Evolutionary conservation across 352 stramenopile species (phyloP).

Genomic region (Pythium chondricola): DNA sequence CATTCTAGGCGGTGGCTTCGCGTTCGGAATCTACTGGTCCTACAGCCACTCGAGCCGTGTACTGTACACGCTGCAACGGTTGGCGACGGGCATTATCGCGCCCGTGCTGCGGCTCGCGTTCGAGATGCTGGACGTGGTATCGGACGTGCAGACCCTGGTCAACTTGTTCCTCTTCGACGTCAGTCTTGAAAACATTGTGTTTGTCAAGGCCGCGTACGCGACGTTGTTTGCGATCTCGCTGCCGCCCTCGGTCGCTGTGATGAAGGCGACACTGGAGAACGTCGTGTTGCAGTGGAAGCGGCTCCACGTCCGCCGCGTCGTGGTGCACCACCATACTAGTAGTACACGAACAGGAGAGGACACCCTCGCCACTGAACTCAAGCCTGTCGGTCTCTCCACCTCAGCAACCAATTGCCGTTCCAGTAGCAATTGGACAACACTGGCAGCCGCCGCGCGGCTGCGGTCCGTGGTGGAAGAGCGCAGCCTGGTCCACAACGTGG

Average conservation of each 20-base stretch:
- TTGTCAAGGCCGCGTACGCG: conserved; percentile 15
- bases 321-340: neutral
- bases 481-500: too few relatives aligned
- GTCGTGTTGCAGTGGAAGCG: conserved; percentile 12
- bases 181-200: conserved; percentile 10
- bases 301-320: neutral
- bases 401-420: too few relatives aligned
- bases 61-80: conserved; percentile 6
- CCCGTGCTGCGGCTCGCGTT: conserved; percentile 14
- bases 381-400: too few relatives aligned
- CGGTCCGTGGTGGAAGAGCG: too few relatives aligned
- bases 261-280: conserved; percentile 14
- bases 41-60: conserved; percentile 18
- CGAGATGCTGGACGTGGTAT: conserved; percentile 18
- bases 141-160: conserved; percentile 14
- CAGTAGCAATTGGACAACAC: too few relatives aligned
- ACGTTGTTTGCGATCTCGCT: conserved; percentile 14
- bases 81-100: conserved; percentile 12
- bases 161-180: conserved; percentile 20
- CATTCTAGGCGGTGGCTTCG: conserved; percentile 4
- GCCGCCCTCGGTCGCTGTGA: conserved; percentile 2
- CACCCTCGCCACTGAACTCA: too few relatives aligned
- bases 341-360: too few relatives aligned
- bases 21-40: conserved; percentile 18
- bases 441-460: too few relatives aligned